Conservation (phyloP, 805 yeast species). For the Saccharomycopsis vini region DNA sequence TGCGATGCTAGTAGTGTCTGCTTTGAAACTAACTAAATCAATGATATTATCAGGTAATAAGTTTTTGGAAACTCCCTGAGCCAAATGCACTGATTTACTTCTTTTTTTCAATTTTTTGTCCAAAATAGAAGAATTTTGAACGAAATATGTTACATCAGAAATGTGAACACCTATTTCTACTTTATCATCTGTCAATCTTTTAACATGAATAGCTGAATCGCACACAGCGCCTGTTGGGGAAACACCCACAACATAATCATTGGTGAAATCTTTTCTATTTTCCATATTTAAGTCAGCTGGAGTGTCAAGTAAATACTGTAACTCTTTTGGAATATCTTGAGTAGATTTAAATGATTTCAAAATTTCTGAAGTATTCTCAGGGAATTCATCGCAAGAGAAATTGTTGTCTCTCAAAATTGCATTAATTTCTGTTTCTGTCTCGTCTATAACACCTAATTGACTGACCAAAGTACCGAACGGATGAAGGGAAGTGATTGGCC, state of each 20-base stretch:
- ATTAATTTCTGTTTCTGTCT: conserved; percentile 69
- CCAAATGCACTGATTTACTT: conserved; percentile 80
- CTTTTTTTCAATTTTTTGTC: conserved; percentile 89
- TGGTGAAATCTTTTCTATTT: conserved; percentile 43
- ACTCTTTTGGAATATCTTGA: conserved; percentile 26
- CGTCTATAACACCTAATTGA: conserved; percentile 74
- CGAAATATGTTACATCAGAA: conserved; percentile 64
- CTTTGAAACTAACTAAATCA: conserved; percentile 51
- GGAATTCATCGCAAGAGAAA: conserved; percentile 72
- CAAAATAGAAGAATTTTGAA: conserved; percentile 63
- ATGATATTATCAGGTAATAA: conserved; percentile 62
- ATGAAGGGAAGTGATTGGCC: conserved; percentile 98
- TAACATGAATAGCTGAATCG: conserved; percentile 81
- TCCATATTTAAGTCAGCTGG: conserved; percentile 23
- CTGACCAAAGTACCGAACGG: conserved; percentile 93
- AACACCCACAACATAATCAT: conserved; percentile 58
- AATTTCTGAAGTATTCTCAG: conserved; percentile 32
- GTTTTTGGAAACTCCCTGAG: conserved; percentile 58
- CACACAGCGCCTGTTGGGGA: conserved; percentile 48
- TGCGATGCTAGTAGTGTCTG: conserved; percentile 52
- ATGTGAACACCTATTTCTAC: conserved; percentile 83
- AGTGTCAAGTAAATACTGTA: conserved; percentile 19
- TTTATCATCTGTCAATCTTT: conserved; percentile 40
- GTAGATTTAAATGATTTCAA: conserved; percentile 19
- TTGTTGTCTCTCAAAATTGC: conserved; percentile 84